Evolutionary conservation across 257 asterid species (phyloP).

Genomic region (Nicotiana paniculata): DNA sequence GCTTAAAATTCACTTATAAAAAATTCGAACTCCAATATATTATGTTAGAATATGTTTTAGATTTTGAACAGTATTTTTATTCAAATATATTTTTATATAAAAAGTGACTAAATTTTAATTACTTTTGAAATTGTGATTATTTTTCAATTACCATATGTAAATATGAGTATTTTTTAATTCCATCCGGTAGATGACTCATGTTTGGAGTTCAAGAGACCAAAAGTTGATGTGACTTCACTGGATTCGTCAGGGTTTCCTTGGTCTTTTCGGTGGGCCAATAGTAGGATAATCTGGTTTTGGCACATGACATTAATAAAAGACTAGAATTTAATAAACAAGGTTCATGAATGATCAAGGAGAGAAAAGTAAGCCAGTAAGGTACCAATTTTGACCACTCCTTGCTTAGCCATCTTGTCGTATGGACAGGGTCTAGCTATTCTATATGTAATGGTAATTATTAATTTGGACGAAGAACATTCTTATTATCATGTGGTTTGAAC

Average conservation of each 20-base stretch:
- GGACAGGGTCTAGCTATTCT: not conserved
- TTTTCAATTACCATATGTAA: no score
- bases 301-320: not conserved
- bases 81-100: no score
- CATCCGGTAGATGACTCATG: not conserved
- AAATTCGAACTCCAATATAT: no score
- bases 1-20: no score
- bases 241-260: not conserved
- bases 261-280: conserved; percentile 3
- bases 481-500: not conserved
- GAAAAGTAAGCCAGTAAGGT: not conserved
- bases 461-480: not conserved
- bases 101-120: no score
- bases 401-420: not conserved
- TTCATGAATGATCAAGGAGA: not conserved
- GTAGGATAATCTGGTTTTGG: not conserved
- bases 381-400: not conserved
- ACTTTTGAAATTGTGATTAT: no score
- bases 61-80: no score
- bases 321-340: not conserved
- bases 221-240: not conserved
- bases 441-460: not conserved
- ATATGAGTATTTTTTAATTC: no score
- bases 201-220: not conserved
- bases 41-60: no score